Evolutionary conservation across 179 eudicot genomes (phyloP), one percentile per base, ranked within the genome.

Genomic region (Gypsophila paniculata): DNA sequence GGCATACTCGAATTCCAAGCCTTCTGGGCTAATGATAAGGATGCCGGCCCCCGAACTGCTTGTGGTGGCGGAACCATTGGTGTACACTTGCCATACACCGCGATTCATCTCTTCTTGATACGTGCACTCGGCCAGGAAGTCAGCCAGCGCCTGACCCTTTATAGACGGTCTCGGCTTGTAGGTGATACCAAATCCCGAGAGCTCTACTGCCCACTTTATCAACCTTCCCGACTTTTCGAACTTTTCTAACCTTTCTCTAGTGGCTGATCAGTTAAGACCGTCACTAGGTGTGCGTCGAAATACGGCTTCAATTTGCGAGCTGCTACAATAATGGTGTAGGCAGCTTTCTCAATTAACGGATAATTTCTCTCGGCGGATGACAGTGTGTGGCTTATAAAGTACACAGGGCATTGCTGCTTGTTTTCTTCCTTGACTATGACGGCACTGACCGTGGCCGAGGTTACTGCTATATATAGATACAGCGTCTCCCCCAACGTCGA

Each of bases 111-210:
- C 6, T 11, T 48, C 25, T 12, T 22, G 34, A 6, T 44, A 48
- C 0, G 39, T 0, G 58, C 23, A 60, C 15, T 71, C 57, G 0
- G 58, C 51, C 10, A 71, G 12, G 55, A 71, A 44, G 22, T 71
- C 58, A 0, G 74, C 74, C 1, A 60, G 36, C 0, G 55, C 44
- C 14, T 71, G 74, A 1, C 38, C 74, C 10, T 71, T 71, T 22
- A 71, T 48, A 9, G 60, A 29, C 0, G 48, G 2, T 1, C 68
- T 0, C 4, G 68, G 60, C 10, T 5, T 26, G 48, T 22, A 46
- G 1, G 0, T 6, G 14, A 68, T 49, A 0, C 53, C 60, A 0
- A 49, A 68, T 2, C 29, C 36, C 0, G 59, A 49, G 9, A 72
- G 23, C 14, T 72, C 29, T 0, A 72, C 42, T 0, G 29, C 67